Evolutionary conservation across 305 asterid genomes (phyloP).

Genomic region (Solanum hybrid): DNA sequence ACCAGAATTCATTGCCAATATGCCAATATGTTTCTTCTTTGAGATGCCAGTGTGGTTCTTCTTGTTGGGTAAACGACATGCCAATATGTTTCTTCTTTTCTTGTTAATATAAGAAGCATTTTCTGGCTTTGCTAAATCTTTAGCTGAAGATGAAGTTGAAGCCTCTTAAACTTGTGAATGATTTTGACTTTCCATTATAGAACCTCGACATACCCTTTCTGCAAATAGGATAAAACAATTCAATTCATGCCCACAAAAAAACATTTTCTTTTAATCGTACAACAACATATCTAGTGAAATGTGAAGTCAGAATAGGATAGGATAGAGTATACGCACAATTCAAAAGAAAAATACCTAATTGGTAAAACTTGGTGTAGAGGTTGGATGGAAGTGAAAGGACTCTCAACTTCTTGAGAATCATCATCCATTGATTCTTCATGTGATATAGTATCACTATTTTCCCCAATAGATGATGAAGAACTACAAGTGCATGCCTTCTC

Average conservation of each 20-base stretch:
- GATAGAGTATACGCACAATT: background rate
- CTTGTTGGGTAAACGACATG: slow-evolving; percentile 26
- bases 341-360: slow-evolving; percentile 34
- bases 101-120: slow-evolving; percentile 37
- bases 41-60: slow-evolving; percentile 24
- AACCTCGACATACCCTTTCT: slow-evolving; percentile 78
- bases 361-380: slow-evolving; percentile 67
- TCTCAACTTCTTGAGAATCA: slow-evolving; percentile 45
- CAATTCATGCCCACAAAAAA: background rate
- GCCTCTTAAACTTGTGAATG: slow-evolving; percentile 61
- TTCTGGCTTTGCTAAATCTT: slow-evolving; percentile 58
- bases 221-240: background rate
- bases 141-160: slow-evolving; percentile 33
- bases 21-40: slow-evolving; percentile 44
- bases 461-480: slow-evolving; percentile 68
- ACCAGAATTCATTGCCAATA: background rate
- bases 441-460: slow-evolving; percentile 74
- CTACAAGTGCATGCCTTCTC: slow-evolving; percentile 6
- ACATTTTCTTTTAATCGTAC: too few species aligned
- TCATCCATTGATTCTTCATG: slow-evolving; percentile 29
- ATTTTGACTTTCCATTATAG: slow-evolving; percentile 81
- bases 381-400: slow-evolving; percentile 57
- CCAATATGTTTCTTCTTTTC: slow-evolving; percentile 55
- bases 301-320: background rate
- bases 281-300: background rate